Percentiles rank a stretch among this genome's conserved stretches.
phyloP scores from a whole-genome alignment of 2,329 filamentous ascomycete genomes.

The Colletotrichum karsti region DNA sequence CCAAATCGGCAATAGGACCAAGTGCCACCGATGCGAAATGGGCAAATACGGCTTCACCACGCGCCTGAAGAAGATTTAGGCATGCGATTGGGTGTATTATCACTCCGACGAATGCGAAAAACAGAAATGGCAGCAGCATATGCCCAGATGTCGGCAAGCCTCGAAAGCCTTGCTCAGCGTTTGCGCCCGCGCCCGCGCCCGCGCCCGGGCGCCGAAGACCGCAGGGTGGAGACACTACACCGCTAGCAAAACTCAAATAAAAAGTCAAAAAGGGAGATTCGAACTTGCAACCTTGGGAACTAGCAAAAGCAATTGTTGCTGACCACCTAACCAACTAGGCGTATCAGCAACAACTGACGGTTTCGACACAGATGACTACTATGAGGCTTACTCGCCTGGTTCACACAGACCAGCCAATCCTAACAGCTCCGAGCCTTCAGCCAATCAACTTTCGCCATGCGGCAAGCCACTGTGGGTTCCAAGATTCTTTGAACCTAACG shows the following conservation, averaged over 20 bases:
- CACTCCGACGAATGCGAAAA: not conserved
- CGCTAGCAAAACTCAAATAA: too few species aligned
- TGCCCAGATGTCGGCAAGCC: not conserved
- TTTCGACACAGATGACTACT: too few species aligned
- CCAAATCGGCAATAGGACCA: not conserved
- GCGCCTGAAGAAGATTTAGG: not conserved
- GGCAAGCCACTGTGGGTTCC: not conserved
- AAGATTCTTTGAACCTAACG: not conserved
- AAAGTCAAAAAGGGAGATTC: too few species aligned
- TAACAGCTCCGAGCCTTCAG: not conserved
- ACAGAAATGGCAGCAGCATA: not conserved
- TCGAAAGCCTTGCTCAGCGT: not conserved
- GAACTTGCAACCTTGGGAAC: too few species aligned
- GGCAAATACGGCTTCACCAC: not conserved
- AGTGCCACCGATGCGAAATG: not conserved
- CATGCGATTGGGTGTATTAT: not conserved
- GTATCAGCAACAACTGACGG: not conserved
- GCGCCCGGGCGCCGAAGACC: too few species aligned
- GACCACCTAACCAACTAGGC: too few species aligned
- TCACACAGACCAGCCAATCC: too few species aligned
- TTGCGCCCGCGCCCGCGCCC: too few species aligned
- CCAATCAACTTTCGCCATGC: not conserved
- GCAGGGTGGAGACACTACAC: too few species aligned
- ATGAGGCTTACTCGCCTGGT: too few species aligned
- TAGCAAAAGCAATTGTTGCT: too few species aligned